Percentiles rank a stretch among this genome's conserved stretches.
Evolutionary conservation across 2,329 filamentous ascomycete species (phyloP).

Genomic region (Ambrosiella cleistominuta): DNA sequence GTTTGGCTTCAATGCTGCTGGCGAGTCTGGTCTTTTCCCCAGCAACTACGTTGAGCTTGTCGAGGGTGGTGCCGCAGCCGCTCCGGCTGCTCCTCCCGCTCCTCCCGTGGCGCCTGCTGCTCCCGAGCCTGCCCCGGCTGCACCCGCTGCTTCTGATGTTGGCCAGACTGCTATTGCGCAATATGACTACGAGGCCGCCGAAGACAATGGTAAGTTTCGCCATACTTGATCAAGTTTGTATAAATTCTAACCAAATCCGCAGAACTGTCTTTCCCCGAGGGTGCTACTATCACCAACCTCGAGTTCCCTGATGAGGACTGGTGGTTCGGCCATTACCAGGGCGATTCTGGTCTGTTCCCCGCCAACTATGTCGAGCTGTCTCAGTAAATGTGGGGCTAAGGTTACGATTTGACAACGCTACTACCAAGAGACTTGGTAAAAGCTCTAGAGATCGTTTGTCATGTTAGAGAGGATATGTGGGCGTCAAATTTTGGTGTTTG

Average conservation of each 20-base stretch:
- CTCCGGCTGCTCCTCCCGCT: constrained; percentile 18
- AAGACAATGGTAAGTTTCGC: constrained; percentile 56
- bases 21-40: constrained; percentile 81
- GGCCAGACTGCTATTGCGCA: constrained; percentile 63
- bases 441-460: not conserved
- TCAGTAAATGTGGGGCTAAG: constrained; percentile 9
- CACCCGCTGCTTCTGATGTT: constrained; percentile 16
- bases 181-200: constrained; percentile 93
- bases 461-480: not conserved
- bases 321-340: constrained; percentile 84
- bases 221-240: not conserved
- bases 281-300: constrained; percentile 62
- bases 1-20: constrained; percentile 76
- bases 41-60: constrained; percentile 91
- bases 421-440: not conserved
- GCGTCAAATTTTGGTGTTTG: not conserved
- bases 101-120: constrained; percentile 19
- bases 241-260: constrained; percentile 18
- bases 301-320: constrained; percentile 98
- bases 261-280: constrained; percentile 73
- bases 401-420: not conserved
- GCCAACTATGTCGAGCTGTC: constrained; percentile 49
- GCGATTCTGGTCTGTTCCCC: constrained; percentile 68
- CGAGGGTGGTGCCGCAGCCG: constrained; percentile 28
- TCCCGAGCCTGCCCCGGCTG: constrained; percentile 23